Evolutionary conservation across 129 eudicot species (phyloP).

Genomic region (Heracleum sosnowskyi): DNA sequence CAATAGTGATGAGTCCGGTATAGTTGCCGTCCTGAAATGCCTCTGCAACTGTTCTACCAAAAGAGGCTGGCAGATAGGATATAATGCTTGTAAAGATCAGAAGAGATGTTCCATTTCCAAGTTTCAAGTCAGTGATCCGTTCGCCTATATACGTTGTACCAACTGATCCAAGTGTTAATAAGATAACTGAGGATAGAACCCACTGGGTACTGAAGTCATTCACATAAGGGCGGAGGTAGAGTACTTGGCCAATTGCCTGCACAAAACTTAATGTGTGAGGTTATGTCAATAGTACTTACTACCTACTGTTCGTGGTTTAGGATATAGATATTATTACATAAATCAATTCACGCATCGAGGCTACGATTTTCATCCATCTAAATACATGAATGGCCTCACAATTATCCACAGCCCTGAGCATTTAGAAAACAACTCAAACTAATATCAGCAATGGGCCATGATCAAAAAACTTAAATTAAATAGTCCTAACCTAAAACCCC

Average conservation of each 20-base stretch:
- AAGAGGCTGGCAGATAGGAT: conserved; percentile 94
- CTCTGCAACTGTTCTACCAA: conserved; percentile 88
- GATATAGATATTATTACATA: neutral
- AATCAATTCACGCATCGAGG: neutral
- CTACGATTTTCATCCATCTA: neutral
- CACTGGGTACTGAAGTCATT: conserved; percentile 88
- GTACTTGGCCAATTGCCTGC: conserved; percentile 97
- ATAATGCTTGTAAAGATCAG: conserved; percentile 93
- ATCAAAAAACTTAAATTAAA: neutral
- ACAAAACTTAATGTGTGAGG: neutral
- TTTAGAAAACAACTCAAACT: neutral
- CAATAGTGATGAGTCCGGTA: conserved; percentile 58
- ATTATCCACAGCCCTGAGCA: neutral
- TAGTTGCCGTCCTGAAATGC: conserved; percentile 92
- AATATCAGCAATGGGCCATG: neutral
- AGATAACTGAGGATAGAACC: conserved; percentile 72
- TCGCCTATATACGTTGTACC: conserved; percentile 88
- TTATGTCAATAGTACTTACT: neutral
- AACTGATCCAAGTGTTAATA: conserved; percentile 84
- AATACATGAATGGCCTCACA: neutral
- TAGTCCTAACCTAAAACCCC: neutral
- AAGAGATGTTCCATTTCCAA: conserved; percentile 96
- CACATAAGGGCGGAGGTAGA: conserved; percentile 88
- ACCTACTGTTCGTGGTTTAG: neutral
- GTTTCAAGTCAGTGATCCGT: conserved; percentile 85